Evolutionary conservation across 331 rosid genomes (phyloP).

Genomic region (Arachis monticola): DNA sequence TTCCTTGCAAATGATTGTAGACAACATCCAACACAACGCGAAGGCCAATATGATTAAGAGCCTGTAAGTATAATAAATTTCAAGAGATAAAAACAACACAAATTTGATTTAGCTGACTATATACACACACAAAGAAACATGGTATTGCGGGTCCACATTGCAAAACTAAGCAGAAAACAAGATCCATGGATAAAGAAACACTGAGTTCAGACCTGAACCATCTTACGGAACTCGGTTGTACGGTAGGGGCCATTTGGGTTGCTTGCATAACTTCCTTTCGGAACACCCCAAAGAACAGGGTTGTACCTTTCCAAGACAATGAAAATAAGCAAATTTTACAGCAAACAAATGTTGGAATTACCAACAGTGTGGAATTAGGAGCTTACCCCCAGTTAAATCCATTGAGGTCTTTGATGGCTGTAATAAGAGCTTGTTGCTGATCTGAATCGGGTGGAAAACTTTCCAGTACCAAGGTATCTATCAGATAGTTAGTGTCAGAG

Average conservation of each 20-base stretch:
- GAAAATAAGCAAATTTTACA: slow-evolving; percentile 33
- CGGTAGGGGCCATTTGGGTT: slow-evolving; percentile 80
- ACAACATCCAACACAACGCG: slow-evolving; percentile 89
- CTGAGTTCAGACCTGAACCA: slow-evolving; percentile 75
- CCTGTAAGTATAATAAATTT: slow-evolving; percentile 56
- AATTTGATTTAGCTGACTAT: slow-evolving; percentile 26
- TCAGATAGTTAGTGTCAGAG: slow-evolving; percentile 43
- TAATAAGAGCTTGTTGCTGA: slow-evolving; percentile 85
- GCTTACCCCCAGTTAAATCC: slow-evolving; percentile 98
- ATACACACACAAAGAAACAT: not conserved
- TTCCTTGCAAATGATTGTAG: slow-evolving; percentile 89
- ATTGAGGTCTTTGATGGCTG: slow-evolving; percentile 72
- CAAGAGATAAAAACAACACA: slow-evolving; percentile 31
- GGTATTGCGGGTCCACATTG: slow-evolving; percentile 1
- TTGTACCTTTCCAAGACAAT: slow-evolving; percentile 67
- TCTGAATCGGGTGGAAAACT: slow-evolving; percentile 84
- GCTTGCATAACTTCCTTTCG: slow-evolving; percentile 97
- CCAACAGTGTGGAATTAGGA: slow-evolving; percentile 21
- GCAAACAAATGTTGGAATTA: slow-evolving; percentile 26
- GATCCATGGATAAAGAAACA: slow-evolving; percentile 35
- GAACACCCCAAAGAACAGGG: slow-evolving; percentile 97
- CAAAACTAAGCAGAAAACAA: slow-evolving; percentile 27
- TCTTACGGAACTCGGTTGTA: slow-evolving; percentile 80
- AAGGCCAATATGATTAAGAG: slow-evolving; percentile 79
- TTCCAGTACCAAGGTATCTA: slow-evolving; percentile 74